A percentile compares a stretch with the other conserved stretches of the same genome.
These are phyloP conservation scores for Plasmodium cynomolgi DNA, from an alignment of 169 alveolate genomes.

Conservation along the genomic window DNA sequence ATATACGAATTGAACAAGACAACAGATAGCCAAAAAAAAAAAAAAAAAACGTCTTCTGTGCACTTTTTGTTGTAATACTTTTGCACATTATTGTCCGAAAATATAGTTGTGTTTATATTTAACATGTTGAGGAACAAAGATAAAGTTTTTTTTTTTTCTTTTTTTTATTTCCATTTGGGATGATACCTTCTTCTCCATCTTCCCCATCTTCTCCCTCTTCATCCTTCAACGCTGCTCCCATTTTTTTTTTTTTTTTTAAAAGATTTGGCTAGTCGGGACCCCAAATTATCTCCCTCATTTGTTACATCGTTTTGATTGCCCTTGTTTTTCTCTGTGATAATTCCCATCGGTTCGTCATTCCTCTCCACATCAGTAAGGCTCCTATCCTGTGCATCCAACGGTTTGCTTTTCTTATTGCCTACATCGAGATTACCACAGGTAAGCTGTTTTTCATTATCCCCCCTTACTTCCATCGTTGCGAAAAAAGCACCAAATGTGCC, in stretches of 20 bases:
- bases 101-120: not conserved
- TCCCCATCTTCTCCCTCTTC: slow-evolving; percentile 1
- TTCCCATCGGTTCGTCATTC: not conserved
- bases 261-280: slow-evolving; percentile 12
- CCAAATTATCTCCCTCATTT: not conserved
- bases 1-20: slow-evolving; percentile 47
- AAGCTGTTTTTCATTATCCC: not conserved
- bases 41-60: slow-evolving; percentile 37
- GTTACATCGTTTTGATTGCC: not conserved
- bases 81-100: not conserved
- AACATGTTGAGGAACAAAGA: not conserved
- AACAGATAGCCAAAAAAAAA: slow-evolving; percentile 41
- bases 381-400: not conserved
- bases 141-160: not conserved
- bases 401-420: not conserved
- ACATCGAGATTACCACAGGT: not conserved
- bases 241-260: slow-evolving; percentile 34
- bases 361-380: not conserved
- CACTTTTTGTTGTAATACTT: slow-evolving; percentile 55
- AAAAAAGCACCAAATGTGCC: slow-evolving; percentile 32
- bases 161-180: not conserved
- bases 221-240: not conserved
- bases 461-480: slow-evolving; percentile 21
- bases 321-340: not conserved
- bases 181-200: not conserved